Evolutionary conservation across 2,329 filamentous ascomycete species (phyloP).

Genomic region (Neoascochyta sp.): DNA sequence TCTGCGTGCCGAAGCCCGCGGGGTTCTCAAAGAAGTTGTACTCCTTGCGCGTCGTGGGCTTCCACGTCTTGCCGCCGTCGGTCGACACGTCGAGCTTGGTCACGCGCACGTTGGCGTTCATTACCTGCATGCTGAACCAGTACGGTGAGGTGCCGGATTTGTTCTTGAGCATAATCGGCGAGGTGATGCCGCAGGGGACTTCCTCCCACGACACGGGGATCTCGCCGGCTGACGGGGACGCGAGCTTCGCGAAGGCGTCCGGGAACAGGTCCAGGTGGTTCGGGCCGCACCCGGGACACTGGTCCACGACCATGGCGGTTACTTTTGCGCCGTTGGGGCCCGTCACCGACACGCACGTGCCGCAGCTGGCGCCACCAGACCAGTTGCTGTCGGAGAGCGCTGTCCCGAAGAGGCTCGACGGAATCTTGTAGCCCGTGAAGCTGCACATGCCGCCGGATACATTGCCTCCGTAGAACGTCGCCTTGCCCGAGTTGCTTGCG

Average conservation of each 20-base stretch:
- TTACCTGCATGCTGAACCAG: conserved; percentile 62
- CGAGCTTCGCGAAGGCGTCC: conserved; percentile 49
- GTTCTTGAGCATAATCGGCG: conserved; percentile 51
- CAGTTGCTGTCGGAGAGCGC: conserved; percentile 59
- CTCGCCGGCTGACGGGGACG: conserved; percentile 44
- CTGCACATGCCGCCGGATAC: conserved; percentile 59
- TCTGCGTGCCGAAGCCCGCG: conserved; percentile 54
- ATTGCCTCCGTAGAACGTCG: conserved; percentile 40
- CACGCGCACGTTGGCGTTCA: conserved; percentile 59
- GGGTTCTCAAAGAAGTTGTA: conserved; percentile 60
- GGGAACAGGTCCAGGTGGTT: conserved; percentile 57
- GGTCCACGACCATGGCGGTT: conserved; percentile 62
- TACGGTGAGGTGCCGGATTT: conserved; percentile 51
- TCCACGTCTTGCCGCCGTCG: conserved; percentile 58
- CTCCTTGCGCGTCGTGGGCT: conserved; percentile 50
- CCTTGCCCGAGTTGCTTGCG: conserved; percentile 20
- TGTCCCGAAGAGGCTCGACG: conserved; percentile 57
- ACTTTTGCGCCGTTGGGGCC: conserved; percentile 56
- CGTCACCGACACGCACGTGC: conserved; percentile 59
- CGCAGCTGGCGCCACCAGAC: conserved; percentile 56
- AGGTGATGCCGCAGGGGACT: conserved; percentile 51
- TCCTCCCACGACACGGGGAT: conserved; percentile 51
- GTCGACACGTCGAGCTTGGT: conserved; percentile 58
- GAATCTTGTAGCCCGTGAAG: conserved; percentile 61
- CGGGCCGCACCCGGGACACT: conserved; percentile 54